A percentile compares a stretch with the other conserved stretches of the same genome.
phyloP scores from a whole-genome alignment of 345 rosid genomes.

The Salix suchowensis region DNA sequence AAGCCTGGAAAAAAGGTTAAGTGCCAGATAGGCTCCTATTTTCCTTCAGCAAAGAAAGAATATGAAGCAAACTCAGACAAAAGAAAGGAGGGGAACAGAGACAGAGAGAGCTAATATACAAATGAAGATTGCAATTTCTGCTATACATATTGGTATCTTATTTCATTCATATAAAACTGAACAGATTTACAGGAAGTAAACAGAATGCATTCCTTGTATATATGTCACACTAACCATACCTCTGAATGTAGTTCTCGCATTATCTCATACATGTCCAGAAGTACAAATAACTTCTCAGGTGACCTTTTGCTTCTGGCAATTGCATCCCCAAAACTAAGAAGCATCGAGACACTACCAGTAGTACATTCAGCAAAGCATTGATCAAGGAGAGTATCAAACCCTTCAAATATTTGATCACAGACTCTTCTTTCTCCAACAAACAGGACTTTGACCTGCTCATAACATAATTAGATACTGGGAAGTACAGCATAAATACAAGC shows the following conservation, averaged over 20 bases:
- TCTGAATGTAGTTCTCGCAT: constrained; percentile 94
- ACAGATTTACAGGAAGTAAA: neutral
- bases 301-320: constrained; percentile 97
- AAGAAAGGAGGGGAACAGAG: neutral
- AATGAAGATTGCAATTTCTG: neutral
- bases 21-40: neutral
- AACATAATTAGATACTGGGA: constrained; percentile 13
- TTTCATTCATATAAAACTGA: neutral
- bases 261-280: constrained; percentile 96
- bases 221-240: constrained; percentile 42
- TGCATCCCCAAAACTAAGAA: constrained; percentile 99
- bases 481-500: neutral
- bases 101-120: neutral
- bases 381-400: constrained; percentile 80
- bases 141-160: neutral
- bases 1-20: neutral
- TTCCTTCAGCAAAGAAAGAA: neutral
- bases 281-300: constrained; percentile 95
- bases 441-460: constrained; percentile 79
- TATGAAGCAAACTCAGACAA: neutral
- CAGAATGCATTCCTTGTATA: neutral
- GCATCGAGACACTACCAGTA: constrained; percentile 70
- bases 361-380: constrained; percentile 91
- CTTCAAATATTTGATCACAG: constrained; percentile 87
- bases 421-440: constrained; percentile 92